phyloP scores from a whole-genome alignment of 352 stramenopile genomes.

The Detonula confervacea region DNA sequence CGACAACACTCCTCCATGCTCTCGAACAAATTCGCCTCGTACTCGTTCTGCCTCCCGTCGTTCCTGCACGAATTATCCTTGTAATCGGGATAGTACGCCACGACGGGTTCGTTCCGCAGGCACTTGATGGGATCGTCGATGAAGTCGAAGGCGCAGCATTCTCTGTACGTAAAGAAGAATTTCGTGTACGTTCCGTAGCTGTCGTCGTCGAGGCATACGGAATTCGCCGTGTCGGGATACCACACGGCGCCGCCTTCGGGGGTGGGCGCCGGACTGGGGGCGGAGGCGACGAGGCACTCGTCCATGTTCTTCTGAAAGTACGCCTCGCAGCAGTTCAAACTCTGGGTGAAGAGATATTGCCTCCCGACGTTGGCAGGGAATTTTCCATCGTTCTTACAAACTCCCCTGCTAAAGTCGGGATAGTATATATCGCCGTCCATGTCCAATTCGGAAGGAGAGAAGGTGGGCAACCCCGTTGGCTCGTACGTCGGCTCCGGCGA shows the following conservation, averaged over 20 bases:
- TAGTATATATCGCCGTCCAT: conserved; percentile 26
- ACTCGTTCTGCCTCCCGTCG: not conserved
- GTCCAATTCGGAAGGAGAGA: conserved; percentile 15
- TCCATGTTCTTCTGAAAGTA: conserved; percentile 10
- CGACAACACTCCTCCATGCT: conserved; percentile 12
- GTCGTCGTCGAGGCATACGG: too few relatives aligned
- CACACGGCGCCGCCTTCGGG: not conserved
- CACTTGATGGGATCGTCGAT: conserved; percentile 3
- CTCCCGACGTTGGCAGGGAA: not conserved
- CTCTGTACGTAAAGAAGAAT: conserved; percentile 31
- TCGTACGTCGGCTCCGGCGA: not conserved
- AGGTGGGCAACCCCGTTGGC: conserved; percentile 21
- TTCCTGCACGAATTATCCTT: conserved; percentile 7
- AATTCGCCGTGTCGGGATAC: conserved; percentile 32
- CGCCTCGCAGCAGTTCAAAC: conserved; percentile 5
- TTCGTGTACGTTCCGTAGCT: conserved; percentile 23
- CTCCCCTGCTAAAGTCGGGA: conserved; percentile 23
- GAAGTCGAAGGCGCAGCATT: conserved; percentile 16
- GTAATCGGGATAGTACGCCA: conserved; percentile 17
- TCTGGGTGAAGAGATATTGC: conserved; percentile 13
- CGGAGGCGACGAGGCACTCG: conserved; percentile 3
- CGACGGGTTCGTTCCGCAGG: not conserved
- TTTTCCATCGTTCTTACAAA: conserved; percentile 29
- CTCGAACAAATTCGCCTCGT: conserved; percentile 1
- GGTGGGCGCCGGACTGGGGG: not conserved